A percentile compares a stretch with the other conserved stretches of the same genome.
Evolutionary conservation across 1,284 basidiomycete genomes (phyloP).

Genomic region (Trametes hirsuta): DNA sequence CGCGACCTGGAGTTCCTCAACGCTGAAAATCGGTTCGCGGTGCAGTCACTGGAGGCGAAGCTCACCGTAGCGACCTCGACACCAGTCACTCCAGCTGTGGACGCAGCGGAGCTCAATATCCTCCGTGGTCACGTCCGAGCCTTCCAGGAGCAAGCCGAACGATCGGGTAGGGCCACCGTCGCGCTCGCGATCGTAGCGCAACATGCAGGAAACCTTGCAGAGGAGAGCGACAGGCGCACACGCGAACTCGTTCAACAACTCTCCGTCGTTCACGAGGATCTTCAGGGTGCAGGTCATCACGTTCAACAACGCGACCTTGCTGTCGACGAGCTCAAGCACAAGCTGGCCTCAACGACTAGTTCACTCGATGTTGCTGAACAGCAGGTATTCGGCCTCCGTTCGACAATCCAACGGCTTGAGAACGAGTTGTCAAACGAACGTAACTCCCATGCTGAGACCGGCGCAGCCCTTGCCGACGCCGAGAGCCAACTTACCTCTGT

Average conservation of each 20-base stretch:
- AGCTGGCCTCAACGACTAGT: slow-evolving; percentile 16
- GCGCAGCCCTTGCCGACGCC: slow-evolving; percentile 42
- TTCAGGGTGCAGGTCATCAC: slow-evolving; percentile 1
- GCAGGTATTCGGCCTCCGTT: slow-evolving; percentile 28
- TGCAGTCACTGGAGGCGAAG: slow-evolving; percentile 61
- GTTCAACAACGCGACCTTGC: slow-evolving; percentile 12
- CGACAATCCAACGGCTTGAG: slow-evolving; percentile 40
- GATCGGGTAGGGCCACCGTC: slow-evolving; percentile 14
- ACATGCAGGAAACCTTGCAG: slow-evolving; percentile 18
- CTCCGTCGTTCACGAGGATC: slow-evolving; percentile 8
- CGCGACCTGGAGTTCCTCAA: slow-evolving; percentile 72
- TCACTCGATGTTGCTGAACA: slow-evolving; percentile 34
- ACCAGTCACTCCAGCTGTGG: slow-evolving; percentile 12
- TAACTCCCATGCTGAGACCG: slow-evolving; percentile 41
- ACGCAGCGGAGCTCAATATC: slow-evolving; percentile 16
- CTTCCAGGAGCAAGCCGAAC: slow-evolving; percentile 34
- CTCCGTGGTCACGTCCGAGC: slow-evolving; percentile 12
- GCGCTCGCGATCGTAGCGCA: slow-evolving; percentile 28
- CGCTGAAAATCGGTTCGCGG: slow-evolving; percentile 69
- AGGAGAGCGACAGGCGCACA: slow-evolving; percentile 12
- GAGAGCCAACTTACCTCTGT: slow-evolving; percentile 44
- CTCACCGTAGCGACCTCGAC: slow-evolving; percentile 32
- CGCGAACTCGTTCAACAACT: slow-evolving; percentile 9
- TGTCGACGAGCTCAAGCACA: slow-evolving; percentile 7
- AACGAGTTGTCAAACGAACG: slow-evolving; percentile 34